Base-by-base conservation (phyloP, 1,284 basidiomycete genomes). In the Malassezia sp. region DNA sequence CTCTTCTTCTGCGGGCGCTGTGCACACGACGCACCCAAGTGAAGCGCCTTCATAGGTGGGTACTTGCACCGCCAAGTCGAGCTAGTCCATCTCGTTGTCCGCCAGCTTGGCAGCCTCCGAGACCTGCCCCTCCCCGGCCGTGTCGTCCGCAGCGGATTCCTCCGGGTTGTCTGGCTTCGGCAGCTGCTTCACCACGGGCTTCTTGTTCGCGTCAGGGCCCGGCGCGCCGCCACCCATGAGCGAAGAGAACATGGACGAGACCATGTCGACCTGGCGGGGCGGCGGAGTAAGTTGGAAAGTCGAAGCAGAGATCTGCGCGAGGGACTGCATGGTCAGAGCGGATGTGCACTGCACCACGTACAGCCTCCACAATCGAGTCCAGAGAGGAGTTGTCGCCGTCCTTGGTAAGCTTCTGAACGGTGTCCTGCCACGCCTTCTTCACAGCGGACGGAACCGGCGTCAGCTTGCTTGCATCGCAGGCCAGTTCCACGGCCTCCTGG, bases 401-500 rank as follows among this genome's bases (percentile, higher is more conserved):
- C 15, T 42, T 33, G 21, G 41, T 35, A 18, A 37, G 40, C 38
- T 50, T 42, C 4, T 42, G 48, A 10, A 45, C 15, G 17, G 45
- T 26, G 24, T 21, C 5, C 17, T 50, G 42, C 48, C 48, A 50
- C 10, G 48, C 37, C n/a, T 12, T 23, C 27, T 39, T 39, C 10
- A 45, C 40, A 21, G 39, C 42, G 12, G 39, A 35, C 4, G 42
- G 20, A 0, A 31, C 36, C 6, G 27, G 17, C 12, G 21, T 28
- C 9, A 21, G 42, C 17, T 36, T 27, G 20, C 26, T n/a, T 5
- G 56, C 59, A 17, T 61, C 58, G 10, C 46, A 42, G 2, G 53
- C 56, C 14, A 67, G 61, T 0, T 58, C 60, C 0, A 63, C 51
- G 14, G 57, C 58, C 47, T 64, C 61, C 39, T 69, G 67, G 12